A percentile compares a stretch with the other conserved stretches of the same genome.
These are phyloP conservation scores for Phytopythium oedochilum DNA, from an alignment of 352 stramenopile genomes.

Conservation along the genomic window DNA sequence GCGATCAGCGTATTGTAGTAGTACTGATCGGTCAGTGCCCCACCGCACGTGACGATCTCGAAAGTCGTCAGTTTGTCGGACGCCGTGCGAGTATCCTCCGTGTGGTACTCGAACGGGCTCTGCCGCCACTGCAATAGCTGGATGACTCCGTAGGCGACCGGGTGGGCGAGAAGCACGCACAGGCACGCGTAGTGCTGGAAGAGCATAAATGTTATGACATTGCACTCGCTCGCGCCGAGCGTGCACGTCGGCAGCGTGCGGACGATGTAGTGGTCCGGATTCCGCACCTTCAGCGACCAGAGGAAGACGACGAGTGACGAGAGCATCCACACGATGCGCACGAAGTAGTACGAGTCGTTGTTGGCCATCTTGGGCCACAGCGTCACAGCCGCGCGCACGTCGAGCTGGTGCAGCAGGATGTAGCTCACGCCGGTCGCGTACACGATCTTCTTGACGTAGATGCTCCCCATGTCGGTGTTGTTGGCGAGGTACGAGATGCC, in stretches of 20 bases:
- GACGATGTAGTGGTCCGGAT: constrained; percentile 19
- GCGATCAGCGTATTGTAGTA: constrained; percentile 33
- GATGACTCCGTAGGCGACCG: constrained; percentile 20
- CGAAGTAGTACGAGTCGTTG: constrained; percentile 31
- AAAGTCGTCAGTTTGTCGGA: constrained; percentile 22
- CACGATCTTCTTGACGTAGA: constrained; percentile 26
- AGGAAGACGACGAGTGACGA: constrained; percentile 16
- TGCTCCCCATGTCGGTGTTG: constrained; percentile 6
- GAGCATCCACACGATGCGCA: constrained; percentile 29
- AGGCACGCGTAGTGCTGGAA: constrained; percentile 25
- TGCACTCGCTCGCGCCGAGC: constrained; percentile 24
- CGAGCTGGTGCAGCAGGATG: constrained; percentile 29
- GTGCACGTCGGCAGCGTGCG: constrained; percentile 9
- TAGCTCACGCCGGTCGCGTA: constrained; percentile 23
- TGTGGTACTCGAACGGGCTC: constrained; percentile 21
- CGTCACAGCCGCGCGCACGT: constrained; percentile 23
- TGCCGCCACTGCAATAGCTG: constrained; percentile 23
- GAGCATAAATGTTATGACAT: constrained; percentile 9
- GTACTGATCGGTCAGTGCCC: constrained; percentile 24
- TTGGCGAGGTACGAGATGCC: constrained; percentile 19
- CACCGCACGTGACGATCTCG: constrained; percentile 21
- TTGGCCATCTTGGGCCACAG: constrained; percentile 33
- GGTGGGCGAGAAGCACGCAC: constrained; percentile 17
- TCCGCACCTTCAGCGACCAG: constrained; percentile 13
- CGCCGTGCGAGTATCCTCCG: constrained; percentile 6